Conservation (phyloP, 2,329 filamentous ascomycete species). For the Paraphaeosphaeria minitans region DNA sequence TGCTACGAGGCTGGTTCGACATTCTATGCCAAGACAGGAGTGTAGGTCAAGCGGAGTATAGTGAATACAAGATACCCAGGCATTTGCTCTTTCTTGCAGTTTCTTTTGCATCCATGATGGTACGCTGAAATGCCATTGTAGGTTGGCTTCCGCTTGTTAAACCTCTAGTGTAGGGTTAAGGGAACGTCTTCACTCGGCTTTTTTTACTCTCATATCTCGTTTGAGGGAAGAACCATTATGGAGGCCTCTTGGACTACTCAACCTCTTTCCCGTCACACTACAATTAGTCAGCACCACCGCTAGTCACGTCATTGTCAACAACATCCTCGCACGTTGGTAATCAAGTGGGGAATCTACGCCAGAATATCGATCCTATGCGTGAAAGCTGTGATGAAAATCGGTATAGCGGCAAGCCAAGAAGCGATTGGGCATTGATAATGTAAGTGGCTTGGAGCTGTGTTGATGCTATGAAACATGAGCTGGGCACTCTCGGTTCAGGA, state of each 20-base stretch:
- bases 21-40: neutral
- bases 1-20: neutral
- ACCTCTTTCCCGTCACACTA: no score
- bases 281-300: no score
- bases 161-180: no score
- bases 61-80: conserved; percentile 11
- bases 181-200: no score
- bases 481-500: neutral
- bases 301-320: neutral
- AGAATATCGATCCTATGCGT: no score
- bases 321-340: neutral
- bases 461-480: neutral
- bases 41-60: neutral
- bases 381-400: no score
- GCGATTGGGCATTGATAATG: neutral
- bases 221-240: no score
- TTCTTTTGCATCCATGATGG: neutral
- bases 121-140: no score
- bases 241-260: no score
- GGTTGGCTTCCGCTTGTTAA: no score
- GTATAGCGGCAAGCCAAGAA: no score
- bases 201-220: no score
- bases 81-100: neutral
- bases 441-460: neutral
- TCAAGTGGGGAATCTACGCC: neutral